Evolutionary conservation across 208 protist genomes (phyloP).

Genomic region (Leptomonas seymouri): DNA sequence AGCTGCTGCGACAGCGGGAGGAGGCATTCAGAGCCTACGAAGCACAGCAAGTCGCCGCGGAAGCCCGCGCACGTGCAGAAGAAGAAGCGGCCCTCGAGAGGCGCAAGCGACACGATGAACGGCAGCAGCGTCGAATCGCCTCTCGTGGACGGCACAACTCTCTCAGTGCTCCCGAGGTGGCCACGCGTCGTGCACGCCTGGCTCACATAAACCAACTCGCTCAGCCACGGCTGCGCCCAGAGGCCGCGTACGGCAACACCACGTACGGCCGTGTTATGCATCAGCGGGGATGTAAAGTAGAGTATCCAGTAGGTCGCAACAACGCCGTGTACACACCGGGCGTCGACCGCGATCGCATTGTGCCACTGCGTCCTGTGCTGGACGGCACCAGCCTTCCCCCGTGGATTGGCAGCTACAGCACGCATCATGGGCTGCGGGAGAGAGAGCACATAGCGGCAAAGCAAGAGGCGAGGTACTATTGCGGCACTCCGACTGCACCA

Average conservation of each 20-base stretch:
- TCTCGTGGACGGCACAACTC: slow-evolving; percentile 3
- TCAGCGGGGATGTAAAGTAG: slow-evolving; percentile 33
- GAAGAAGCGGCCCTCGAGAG: slow-evolving; percentile 32
- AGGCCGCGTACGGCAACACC: slow-evolving; percentile 26
- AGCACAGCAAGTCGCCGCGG: slow-evolving; percentile 28
- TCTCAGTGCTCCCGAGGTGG: slow-evolving; percentile 19
- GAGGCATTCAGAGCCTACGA: slow-evolving; percentile 38
- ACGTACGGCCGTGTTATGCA: slow-evolving; percentile 56
- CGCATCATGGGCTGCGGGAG: slow-evolving; percentile 36
- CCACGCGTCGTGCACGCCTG: slow-evolving; percentile 19
- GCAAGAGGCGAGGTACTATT: slow-evolving; percentile 38
- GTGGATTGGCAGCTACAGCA: slow-evolving; percentile 74
- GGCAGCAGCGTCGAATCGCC: slow-evolving; percentile 22
- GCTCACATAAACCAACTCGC: slow-evolving; percentile 51
- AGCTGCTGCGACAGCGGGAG: slow-evolving; percentile 32
- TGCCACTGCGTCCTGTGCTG: slow-evolving; percentile 50
- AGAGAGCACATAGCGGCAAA: slow-evolving; percentile 15
- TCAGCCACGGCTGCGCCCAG: slow-evolving; percentile 39
- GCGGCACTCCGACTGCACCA: slow-evolving; percentile 4
- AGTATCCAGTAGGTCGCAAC: slow-evolving; percentile 55
- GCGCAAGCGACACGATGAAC: slow-evolving; percentile 31
- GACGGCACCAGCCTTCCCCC: slow-evolving; percentile 35
- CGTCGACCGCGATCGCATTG: slow-evolving; percentile 83
- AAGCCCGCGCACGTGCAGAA: slow-evolving; percentile 15
- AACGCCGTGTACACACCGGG: slow-evolving; percentile 63